Conservation (phyloP, 179 eudicot genomes). For the Heliamphora ciliata region DNA sequence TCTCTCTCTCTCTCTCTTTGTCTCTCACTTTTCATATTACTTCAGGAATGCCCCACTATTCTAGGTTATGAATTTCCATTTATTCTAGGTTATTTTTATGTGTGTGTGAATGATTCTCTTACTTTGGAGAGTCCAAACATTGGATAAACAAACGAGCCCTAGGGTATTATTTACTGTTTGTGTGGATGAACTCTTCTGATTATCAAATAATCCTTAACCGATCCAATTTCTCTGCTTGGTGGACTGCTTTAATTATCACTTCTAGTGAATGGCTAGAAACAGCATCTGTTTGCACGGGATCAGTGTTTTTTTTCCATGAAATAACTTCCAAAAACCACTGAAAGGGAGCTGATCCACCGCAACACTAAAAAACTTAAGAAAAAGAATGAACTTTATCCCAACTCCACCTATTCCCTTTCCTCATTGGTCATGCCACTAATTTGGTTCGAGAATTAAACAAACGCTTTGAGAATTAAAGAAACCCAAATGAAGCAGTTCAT, state of each 20-base stretch:
- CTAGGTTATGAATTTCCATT: too few species aligned
- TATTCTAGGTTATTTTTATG: too few species aligned
- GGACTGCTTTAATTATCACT: conserved; percentile 12
- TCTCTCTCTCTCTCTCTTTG: too few species aligned
- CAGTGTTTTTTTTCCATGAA: conserved; percentile 5
- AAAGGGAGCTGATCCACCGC: background rate
- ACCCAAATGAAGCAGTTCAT: background rate
- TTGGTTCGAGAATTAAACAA: too few species aligned
- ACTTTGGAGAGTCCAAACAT: too few species aligned
- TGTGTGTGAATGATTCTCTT: too few species aligned
- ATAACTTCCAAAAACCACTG: background rate
- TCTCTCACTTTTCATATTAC: too few species aligned
- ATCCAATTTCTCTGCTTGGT: conserved; percentile 11
- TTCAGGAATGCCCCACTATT: too few species aligned
- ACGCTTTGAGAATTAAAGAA: background rate
- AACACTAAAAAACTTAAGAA: background rate
- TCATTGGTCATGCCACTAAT: background rate
- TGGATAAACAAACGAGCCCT: too few species aligned
- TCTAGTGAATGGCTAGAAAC: background rate
- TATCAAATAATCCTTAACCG: conserved; percentile 10
- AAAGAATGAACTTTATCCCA: background rate
- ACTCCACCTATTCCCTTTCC: background rate
- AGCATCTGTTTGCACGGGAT: background rate
- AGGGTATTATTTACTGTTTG: too few species aligned
- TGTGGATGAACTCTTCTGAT: too few species aligned